These are phyloP conservation scores for Piloderma croceum DNA, from an alignment of 768 basidiomycete genomes.

Conservation along the genomic window DNA sequence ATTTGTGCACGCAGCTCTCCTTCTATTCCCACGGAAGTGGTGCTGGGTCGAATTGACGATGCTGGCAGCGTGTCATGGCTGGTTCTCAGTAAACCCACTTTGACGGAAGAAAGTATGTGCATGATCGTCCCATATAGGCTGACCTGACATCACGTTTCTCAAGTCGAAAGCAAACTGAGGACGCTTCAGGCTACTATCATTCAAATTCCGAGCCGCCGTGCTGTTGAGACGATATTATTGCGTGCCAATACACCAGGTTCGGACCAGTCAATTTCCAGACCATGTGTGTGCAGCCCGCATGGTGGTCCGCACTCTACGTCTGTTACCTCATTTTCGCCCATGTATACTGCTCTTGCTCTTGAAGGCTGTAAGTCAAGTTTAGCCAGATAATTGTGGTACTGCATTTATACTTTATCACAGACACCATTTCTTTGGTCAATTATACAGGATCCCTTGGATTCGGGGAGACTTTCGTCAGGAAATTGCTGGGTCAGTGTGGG, in stretches of 20 bases:
- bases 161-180: constrained; percentile 41
- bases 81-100: constrained; percentile 37
- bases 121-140: too few species aligned
- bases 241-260: constrained; percentile 12
- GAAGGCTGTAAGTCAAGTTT: constrained; percentile 51
- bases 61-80: constrained; percentile 26
- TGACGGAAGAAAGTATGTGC: constrained; percentile 38
- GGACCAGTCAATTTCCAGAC: constrained; percentile 24
- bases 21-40: constrained; percentile 40
- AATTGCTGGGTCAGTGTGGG: constrained; percentile 55
- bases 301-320: constrained; percentile 56
- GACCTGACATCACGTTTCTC: constrained; percentile 1
- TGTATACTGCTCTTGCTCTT: constrained; percentile 40
- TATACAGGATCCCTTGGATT: constrained; percentile 67
- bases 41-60: constrained; percentile 38
- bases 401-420: constrained; percentile 25
- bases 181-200: constrained; percentile 39
- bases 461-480: constrained; percentile 54
- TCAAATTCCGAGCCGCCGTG: constrained; percentile 43
- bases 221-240: constrained; percentile 53
- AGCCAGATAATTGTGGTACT: background rate
- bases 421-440: constrained; percentile 55
- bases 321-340: constrained; percentile 43
- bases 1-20: constrained; percentile 49
- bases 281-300: constrained; percentile 51